Evolutionary conservation across 306 rosid species (phyloP).

Genomic region (Begonia peltatifolia): DNA sequence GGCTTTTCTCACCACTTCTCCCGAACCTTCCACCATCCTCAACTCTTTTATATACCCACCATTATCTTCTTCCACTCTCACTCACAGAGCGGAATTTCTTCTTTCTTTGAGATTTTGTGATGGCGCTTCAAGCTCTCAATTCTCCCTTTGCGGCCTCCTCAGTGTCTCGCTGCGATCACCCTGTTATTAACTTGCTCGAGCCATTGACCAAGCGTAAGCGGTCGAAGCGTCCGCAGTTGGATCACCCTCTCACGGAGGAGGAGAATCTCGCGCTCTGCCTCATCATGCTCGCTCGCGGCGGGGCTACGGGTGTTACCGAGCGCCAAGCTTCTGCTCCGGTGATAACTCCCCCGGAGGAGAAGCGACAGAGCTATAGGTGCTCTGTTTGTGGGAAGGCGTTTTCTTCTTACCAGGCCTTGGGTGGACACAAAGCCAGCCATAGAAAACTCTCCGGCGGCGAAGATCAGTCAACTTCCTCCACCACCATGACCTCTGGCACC

Average conservation of each 20-base stretch:
- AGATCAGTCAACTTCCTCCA: constrained; percentile 53
- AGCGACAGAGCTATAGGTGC: constrained; percentile 38
- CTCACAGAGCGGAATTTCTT: constrained; percentile 3
- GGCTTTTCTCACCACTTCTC: constrained; percentile 62
- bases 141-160: constrained; percentile 62
- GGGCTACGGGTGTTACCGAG: background rate
- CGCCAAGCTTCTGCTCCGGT: constrained; percentile 1
- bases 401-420: constrained; percentile 84
- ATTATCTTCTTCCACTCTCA: constrained; percentile 18
- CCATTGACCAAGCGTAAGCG: constrained; percentile 86
- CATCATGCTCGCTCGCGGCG: constrained; percentile 92
- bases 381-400: constrained; percentile 78
- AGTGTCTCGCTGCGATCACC: constrained; percentile 34
- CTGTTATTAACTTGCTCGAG: constrained; percentile 21
- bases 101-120: background rate
- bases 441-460: constrained; percentile 36
- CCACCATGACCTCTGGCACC: constrained; percentile 36
- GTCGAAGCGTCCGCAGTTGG: constrained; percentile 67
- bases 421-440: constrained; percentile 97
- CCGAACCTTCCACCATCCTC: constrained; percentile 65
- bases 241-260: constrained; percentile 48
- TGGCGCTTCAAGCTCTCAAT: constrained; percentile 85
- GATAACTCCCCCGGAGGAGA: constrained; percentile 3
- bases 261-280: constrained; percentile 95
- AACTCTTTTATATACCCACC: constrained; percentile 22